These are phyloP conservation scores for Globisporangium spinosum DNA, from an alignment of 352 stramenopile species.

Conservation along the genomic window DNA sequence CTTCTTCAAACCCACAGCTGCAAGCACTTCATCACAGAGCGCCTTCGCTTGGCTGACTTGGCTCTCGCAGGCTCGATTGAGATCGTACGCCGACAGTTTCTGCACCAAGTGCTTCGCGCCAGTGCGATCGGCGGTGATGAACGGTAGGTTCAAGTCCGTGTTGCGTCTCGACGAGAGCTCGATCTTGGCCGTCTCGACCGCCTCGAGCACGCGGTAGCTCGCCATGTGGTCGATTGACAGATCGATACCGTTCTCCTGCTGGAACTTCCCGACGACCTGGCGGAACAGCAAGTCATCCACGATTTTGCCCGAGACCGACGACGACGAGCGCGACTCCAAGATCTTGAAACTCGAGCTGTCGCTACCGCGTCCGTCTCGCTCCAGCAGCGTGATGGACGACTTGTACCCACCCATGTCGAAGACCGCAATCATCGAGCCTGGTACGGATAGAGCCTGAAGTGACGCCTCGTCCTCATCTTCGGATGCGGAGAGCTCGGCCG, in stretches of 20 bases:
- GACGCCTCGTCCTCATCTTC: constrained; percentile 22
- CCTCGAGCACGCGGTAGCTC: constrained; percentile 63
- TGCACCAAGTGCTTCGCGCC: constrained; percentile 73
- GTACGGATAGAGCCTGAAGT: not conserved
- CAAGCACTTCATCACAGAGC: constrained; percentile 37
- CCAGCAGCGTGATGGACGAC: constrained; percentile 49
- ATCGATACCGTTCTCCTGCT: constrained; percentile 54
- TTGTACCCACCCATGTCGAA: constrained; percentile 70
- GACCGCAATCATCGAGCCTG: constrained; percentile 39
- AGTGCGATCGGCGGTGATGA: constrained; percentile 67
- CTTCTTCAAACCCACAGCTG: constrained; percentile 31
- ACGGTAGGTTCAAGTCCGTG: constrained; percentile 72
- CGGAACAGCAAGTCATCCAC: constrained; percentile 54
- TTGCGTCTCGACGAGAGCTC: constrained; percentile 51
- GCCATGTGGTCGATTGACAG: constrained; percentile 68
- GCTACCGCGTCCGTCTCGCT: constrained; percentile 17
- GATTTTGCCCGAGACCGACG: constrained; percentile 34
- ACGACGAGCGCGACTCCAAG: constrained; percentile 33
- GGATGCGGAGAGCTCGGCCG: constrained; percentile 34
- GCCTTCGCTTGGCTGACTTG: constrained; percentile 28
- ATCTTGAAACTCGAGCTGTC: constrained; percentile 31
- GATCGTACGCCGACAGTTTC: constrained; percentile 50
- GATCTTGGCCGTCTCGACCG: constrained; percentile 66
- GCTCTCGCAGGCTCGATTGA: constrained; percentile 40
- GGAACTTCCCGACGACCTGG: constrained; percentile 50